Percentiles rank a stretch among this genome's conserved stretches.
Conservation (phyloP, 1,284 basidiomycete species). For the Trichosporon ovoides region DNA sequence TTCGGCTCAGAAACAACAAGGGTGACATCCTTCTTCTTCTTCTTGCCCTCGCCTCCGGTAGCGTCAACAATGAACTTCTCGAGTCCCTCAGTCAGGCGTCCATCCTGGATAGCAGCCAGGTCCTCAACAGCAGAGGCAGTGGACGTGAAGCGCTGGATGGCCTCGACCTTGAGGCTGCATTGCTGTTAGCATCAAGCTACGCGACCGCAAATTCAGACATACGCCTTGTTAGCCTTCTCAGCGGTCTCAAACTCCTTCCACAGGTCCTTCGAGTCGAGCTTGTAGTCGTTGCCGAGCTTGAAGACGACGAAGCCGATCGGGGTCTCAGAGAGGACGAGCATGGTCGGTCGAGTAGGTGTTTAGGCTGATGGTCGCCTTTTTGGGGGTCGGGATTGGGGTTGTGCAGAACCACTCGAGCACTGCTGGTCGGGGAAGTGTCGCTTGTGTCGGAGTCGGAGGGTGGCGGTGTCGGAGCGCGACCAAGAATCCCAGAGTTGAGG, state of each 20-base stretch:
- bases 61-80: slow-evolving; percentile 91
- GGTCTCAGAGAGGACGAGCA: slow-evolving; percentile 53
- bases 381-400: neutral
- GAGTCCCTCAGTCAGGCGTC: slow-evolving; percentile 85
- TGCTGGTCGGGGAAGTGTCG: neutral
- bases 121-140: slow-evolving; percentile 99
- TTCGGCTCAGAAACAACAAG: slow-evolving; percentile 84
- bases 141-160: slow-evolving; percentile 91
- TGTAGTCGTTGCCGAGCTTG: slow-evolving; percentile 86
- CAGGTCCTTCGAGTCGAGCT: slow-evolving; percentile 77
- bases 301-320: slow-evolving; percentile 83
- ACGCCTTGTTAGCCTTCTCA: slow-evolving; percentile 87
- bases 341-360: slow-evolving; percentile 18
- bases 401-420: neutral
- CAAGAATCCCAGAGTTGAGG: neutral
- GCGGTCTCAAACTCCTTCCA: slow-evolving; percentile 90
- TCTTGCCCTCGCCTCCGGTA: slow-evolving; percentile 54
- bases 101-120: slow-evolving; percentile 84
- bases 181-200: neutral
- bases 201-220: slow-evolving; percentile 43
- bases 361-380: neutral
- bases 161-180: slow-evolving; percentile 80
- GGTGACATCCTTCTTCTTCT: slow-evolving; percentile 61
- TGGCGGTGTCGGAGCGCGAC: neutral
- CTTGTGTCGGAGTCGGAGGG: neutral